phyloP scores from a whole-genome alignment of 768 basidiomycete genomes.

The Peribolospora kevripleyi region DNA sequence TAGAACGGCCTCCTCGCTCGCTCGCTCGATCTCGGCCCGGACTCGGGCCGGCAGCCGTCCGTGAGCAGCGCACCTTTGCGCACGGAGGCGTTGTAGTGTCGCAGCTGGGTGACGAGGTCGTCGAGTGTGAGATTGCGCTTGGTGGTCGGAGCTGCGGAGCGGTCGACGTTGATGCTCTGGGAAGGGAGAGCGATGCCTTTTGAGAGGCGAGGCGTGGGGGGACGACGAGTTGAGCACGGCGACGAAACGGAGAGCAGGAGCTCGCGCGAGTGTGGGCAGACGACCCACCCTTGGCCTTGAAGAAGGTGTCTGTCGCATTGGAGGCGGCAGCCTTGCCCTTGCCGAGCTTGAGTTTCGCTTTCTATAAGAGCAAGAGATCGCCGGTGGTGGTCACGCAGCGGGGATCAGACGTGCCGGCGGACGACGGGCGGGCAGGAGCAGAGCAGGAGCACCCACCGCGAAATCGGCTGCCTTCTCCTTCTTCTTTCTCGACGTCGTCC shows the following conservation, averaged over 20 bases:
- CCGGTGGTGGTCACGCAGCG: neutral
- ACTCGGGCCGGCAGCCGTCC: neutral
- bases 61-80: constrained; percentile 34
- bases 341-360: constrained; percentile 87
- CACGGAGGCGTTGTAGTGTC: constrained; percentile 56
- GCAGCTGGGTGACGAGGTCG: constrained; percentile 50
- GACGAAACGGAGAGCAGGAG: too few relatives aligned
- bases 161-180: constrained; percentile 44
- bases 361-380: constrained; percentile 28
- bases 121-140: constrained; percentile 46
- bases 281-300: constrained; percentile 67
- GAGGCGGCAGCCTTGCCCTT: constrained; percentile 61
- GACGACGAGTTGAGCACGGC: too few relatives aligned
- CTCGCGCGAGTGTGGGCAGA: neutral
- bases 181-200: constrained; percentile 69
- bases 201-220: neutral
- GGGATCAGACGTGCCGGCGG: neutral
- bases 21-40: neutral
- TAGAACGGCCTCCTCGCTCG: neutral
- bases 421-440: too few relatives aligned
- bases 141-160: constrained; percentile 39
- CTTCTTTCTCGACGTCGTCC: constrained; percentile 51
- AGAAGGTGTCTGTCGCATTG: constrained; percentile 86
- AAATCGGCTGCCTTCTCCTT: constrained; percentile 78
- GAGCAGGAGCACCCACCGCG: constrained; percentile 26